A percentile compares a stretch with the other conserved stretches of the same genome.
These are phyloP conservation scores for Phytophthora fragariaefolia DNA, from an alignment of 352 stramenopile species.

Conservation along the genomic window DNA sequence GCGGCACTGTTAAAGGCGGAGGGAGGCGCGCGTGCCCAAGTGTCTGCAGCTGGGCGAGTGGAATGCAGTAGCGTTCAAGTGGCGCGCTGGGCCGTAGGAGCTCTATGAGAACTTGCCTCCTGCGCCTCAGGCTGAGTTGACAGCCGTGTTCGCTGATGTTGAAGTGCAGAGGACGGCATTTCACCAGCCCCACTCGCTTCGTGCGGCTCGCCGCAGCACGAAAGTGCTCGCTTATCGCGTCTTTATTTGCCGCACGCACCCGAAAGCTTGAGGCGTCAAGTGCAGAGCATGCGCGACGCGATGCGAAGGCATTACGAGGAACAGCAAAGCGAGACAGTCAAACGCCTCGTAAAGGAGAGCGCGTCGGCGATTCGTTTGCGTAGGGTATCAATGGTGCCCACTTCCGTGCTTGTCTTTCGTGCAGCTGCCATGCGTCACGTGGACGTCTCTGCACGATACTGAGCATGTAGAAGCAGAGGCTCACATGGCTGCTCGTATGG, in stretches of 20 bases:
- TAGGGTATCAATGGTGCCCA: background rate
- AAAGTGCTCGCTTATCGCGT: constrained; percentile 37
- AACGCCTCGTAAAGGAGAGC: constrained; percentile 33
- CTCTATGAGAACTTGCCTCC: background rate
- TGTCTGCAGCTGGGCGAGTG: constrained; percentile 32
- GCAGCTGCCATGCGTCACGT: constrained; percentile 9
- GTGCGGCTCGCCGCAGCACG: background rate
- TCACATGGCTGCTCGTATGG: constrained; percentile 8
- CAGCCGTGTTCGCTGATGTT: constrained; percentile 22
- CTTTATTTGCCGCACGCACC: constrained; percentile 26
- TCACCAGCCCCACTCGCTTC: constrained; percentile 13
- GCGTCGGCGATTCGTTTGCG: constrained; percentile 31
- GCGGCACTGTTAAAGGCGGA: constrained; percentile 12
- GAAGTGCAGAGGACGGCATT: constrained; percentile 31
- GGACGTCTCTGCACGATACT: background rate
- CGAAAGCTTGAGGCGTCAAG: constrained; percentile 25
- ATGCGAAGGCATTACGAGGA: background rate
- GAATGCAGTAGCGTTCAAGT: constrained; percentile 7
- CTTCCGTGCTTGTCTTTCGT: constrained; percentile 32
- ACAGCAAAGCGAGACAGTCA: constrained; percentile 10
- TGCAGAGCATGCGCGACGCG: constrained; percentile 9
- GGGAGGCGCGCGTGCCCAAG: constrained; percentile 7
- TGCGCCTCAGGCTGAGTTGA: constrained; percentile 3
- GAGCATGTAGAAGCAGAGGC: constrained; percentile 20
- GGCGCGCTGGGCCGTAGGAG: background rate